Base-by-base conservation (phyloP, 495 filamentous ascomycete species). In the Articulospora tetracladia region DNA sequence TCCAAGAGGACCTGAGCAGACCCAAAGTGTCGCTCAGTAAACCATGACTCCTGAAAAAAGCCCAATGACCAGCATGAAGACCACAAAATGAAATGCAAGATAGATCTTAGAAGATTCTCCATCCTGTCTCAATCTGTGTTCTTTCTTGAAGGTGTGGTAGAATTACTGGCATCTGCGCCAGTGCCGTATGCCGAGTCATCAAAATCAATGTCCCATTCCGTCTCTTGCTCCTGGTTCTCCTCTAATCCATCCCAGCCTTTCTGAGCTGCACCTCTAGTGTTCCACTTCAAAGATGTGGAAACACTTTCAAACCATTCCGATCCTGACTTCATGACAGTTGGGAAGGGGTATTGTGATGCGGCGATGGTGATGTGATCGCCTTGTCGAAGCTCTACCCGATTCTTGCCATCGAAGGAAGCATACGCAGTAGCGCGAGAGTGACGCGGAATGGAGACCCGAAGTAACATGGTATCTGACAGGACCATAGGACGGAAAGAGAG, bases 401-500 rank as follows among this genome's bases (percentile, higher is more conserved):
- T 91, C 70, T 97, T 97, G 71, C 94, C 94, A 71, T 98, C 94
- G 66, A 98, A 98, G 36, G 90, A 90, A 68, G 92, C 95, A 79
- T 96, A 98, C 0, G 93, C 93, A 0, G 90, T 96, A 4, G 91
- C 92, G 19, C 94, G 90, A 32, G 90, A 93, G 64, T 86, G 80
- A 48, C 82, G 80, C 0, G 94, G 94, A 23, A 98, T 86, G 23
- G 88, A 88, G 58, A 98, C 87, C 52, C 91, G 91, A 47, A 98
- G 83, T 24, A 93, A 84, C 73, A 96, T 86, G 34, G 87, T 93
- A 72, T 98, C 94, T 32, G 90, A 93, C n/a, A 98, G 85, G n/a
- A 98, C 88, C 90, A 98, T 96, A 28, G 94, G 94, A 11, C 94
- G 85, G 84, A 98, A 98, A 34, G 91, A 95, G 20, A 98, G 80